Base-by-base conservation (phyloP, 2,329 filamentous ascomycete species). In the Neoscytalidium dimidiatum region DNA sequence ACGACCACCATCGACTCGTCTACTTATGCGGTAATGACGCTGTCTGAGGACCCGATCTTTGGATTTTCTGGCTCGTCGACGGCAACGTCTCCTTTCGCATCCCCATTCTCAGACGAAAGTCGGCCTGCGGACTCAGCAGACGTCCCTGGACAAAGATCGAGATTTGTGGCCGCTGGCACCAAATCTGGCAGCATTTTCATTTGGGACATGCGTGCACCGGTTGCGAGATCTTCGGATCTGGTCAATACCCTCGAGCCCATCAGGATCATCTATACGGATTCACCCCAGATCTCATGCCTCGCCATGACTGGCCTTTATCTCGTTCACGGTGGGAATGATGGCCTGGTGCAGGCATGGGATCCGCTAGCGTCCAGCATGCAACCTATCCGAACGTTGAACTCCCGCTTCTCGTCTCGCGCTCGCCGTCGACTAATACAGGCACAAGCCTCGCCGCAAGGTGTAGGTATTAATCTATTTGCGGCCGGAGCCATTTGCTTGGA, bases 331-430 rank as follows among this genome's bases (percentile, higher is more conserved):
- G 95, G 95, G 28, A 97, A 91, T 69, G 95, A 99, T 78, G 94
- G 95, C 0, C 85, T 98, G 3, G 94, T 97, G 4, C 95, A 98
- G 76, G 92, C 93, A 5, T 99, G 95, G 95, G 95, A 99, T 79
- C 92, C 91, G n/a, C 82, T 99, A 52, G 92, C 90, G 0, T 98
- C 94, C 1, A 90, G 85, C 0, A 78, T 84, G 19, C 88, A 90
- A 21, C 92, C 95, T 0, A 85, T 98, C 60, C 88, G 93, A 43
- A 98, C 93, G 0, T 83, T 99, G 62, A 94, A 96, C 73, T 92
- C 92, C 2, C 88, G 91, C 14, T 93, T 94, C 69, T 91, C 91
- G 1, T 90, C 91, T 7, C 88, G 92, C 29, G 90, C 94, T 58
- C 91, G 94, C 68, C 91, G 94, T 64, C 88, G 93, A 75, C 83